These are phyloP conservation scores for Aspergillus homomorphus DNA, from an alignment of 495 filamentous ascomycete species.

Conservation along the genomic window DNA sequence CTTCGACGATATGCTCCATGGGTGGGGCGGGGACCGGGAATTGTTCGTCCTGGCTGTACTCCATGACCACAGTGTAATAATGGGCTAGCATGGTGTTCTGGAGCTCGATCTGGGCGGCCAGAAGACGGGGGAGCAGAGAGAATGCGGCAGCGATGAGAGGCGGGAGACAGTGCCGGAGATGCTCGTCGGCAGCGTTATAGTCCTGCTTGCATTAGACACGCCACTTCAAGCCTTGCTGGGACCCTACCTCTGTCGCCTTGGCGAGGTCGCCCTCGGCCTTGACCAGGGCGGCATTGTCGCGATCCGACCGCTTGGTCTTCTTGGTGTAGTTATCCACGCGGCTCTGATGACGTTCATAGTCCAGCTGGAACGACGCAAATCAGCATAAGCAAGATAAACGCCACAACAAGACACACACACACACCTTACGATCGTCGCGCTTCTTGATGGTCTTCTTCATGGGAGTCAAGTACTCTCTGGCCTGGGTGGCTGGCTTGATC, in stretches of 20 bases:
- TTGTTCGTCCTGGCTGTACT: slow-evolving; percentile 67
- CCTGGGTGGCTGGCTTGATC: slow-evolving; percentile 67
- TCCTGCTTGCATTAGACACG: slow-evolving; percentile 49
- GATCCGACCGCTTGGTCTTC: slow-evolving; percentile 68
- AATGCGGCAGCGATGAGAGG: slow-evolving; percentile 70
- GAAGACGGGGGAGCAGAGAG: slow-evolving; percentile 73
- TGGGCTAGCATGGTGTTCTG: slow-evolving; percentile 82
- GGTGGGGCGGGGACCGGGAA: slow-evolving; percentile 73
- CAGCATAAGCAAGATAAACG: background rate
- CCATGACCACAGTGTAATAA: slow-evolving; percentile 79
- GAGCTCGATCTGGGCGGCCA: slow-evolving; percentile 69
- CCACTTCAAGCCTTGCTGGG: background rate
- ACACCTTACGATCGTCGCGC: slow-evolving; percentile 79
- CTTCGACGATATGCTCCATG: slow-evolving; percentile 66
- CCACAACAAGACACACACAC: slow-evolving; percentile 2
- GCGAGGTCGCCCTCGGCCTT: slow-evolving; percentile 79
- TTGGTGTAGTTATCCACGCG: slow-evolving; percentile 66
- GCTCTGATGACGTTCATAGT: slow-evolving; percentile 80
- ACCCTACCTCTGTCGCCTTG: slow-evolving; percentile 59
- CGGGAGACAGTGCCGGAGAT: slow-evolving; percentile 71
- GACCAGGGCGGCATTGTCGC: slow-evolving; percentile 71
- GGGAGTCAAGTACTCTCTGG: slow-evolving; percentile 67
- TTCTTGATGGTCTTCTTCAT: slow-evolving; percentile 92
- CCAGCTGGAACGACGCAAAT: slow-evolving; percentile 44
- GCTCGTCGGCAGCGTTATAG: slow-evolving; percentile 78